phyloP scores from a whole-genome alignment of 2,329 filamentous ascomycete species.

The Didymella exigua region DNA sequence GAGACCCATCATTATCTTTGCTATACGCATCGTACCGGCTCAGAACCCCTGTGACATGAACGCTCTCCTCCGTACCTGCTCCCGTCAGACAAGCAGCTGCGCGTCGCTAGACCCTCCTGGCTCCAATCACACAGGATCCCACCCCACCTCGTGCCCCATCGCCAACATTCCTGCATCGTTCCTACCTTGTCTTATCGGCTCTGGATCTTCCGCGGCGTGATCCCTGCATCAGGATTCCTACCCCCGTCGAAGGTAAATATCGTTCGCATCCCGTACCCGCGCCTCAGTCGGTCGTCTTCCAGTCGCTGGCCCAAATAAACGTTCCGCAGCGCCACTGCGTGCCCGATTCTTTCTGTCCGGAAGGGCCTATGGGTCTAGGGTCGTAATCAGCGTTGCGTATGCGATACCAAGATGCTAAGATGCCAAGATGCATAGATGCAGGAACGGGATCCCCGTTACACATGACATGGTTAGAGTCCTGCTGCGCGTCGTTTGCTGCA shows the following conservation, averaged over 20 bases:
- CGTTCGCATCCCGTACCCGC: slow-evolving; percentile 13
- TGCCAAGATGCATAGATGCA: background rate
- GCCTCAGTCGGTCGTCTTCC: slow-evolving; percentile 51
- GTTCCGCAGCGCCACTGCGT: slow-evolving; percentile 88
- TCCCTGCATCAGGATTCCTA: background rate
- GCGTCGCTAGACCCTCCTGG: background rate
- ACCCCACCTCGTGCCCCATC: background rate
- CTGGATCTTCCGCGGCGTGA: background rate
- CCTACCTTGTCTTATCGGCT: background rate
- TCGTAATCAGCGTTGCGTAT: slow-evolving; percentile 1
- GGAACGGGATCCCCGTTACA: background rate
- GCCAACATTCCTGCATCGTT: background rate
- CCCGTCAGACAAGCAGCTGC: no score
- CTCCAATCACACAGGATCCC: background rate
- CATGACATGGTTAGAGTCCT: background rate
- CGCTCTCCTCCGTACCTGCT: background rate
- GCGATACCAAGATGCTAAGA: background rate
- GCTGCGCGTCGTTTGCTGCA: background rate
- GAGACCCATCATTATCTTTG: no score
- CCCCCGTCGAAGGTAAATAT: background rate
- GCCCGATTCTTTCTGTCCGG: slow-evolving; percentile 80
- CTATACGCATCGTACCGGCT: no score
- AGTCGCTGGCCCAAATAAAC: slow-evolving; percentile 74
- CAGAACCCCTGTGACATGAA: background rate
- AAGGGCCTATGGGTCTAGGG: slow-evolving; percentile 76